Conservation (phyloP, 306 rosid species). For the Myrica gale region DNA sequence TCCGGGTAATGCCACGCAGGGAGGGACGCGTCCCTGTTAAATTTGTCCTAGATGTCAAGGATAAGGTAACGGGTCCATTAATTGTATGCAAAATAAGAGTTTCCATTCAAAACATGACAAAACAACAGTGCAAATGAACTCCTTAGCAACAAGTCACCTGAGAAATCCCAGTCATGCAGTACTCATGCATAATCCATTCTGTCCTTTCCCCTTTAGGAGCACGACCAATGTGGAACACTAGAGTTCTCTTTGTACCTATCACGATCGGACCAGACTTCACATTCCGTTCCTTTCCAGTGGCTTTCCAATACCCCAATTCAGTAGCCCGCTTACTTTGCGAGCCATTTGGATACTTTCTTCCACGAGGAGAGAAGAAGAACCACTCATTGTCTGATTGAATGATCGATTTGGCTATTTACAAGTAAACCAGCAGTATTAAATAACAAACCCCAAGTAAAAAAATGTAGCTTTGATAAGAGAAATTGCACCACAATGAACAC, state of each 20-base stretch:
- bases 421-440: conserved; percentile 31
- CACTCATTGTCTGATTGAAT: conserved; percentile 79
- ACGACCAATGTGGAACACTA: conserved; percentile 89
- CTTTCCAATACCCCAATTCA: conserved; percentile 91
- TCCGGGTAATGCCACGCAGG: too few species aligned
- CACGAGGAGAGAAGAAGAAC: conserved; percentile 96
- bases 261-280: conserved; percentile 69
- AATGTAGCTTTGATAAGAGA: background rate
- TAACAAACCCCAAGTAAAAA: conserved; percentile 9
- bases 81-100: background rate
- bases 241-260: conserved; percentile 83
- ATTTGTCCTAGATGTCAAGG: background rate
- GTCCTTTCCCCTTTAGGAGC: conserved; percentile 96
- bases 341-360: conserved; percentile 95
- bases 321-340: conserved; percentile 89
- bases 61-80: background rate
- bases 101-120: background rate
- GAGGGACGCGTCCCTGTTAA: too few species aligned
- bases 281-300: conserved; percentile 88
- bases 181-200: conserved; percentile 97
- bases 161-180: conserved; percentile 61
- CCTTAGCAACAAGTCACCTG: conserved; percentile 50
- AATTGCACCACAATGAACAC: background rate
- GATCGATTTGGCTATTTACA: conserved; percentile 63
- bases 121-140: background rate